Conservation (phyloP, 202 grass and related monocot genomes). For the Cymbopogon flexuosus region DNA sequence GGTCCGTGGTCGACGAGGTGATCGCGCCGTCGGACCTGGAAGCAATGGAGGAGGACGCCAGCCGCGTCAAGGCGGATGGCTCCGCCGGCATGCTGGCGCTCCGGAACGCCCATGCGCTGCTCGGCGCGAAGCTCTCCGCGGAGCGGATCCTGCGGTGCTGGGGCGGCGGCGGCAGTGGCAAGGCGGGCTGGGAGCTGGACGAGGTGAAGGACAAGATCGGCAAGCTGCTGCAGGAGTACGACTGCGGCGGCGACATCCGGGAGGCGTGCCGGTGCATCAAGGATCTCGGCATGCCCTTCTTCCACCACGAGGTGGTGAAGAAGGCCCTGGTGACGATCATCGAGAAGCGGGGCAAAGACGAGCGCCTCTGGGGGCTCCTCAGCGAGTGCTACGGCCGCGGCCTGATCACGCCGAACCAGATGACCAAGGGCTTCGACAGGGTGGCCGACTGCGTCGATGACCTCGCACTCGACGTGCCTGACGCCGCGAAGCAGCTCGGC, state of each 20-base stretch:
- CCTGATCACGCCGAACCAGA: conserved; percentile 63
- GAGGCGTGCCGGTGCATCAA: conserved; percentile 68
- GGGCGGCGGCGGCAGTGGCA: conserved; percentile 56
- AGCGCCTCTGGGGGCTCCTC: conserved; percentile 48
- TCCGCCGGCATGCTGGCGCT: conserved; percentile 43
- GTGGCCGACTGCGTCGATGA: conserved; percentile 58
- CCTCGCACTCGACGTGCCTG: conserved; percentile 71
- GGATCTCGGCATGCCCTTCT: conserved; percentile 75
- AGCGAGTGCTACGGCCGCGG: conserved; percentile 58
- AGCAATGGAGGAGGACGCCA: conserved; percentile 35
- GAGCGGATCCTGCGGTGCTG: conserved; percentile 76
- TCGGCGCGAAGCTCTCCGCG: conserved; percentile 50
- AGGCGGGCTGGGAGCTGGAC: conserved; percentile 55
- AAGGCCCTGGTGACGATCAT: conserved; percentile 66
- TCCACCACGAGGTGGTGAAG: conserved; percentile 86
- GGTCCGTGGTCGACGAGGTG: conserved; percentile 68
- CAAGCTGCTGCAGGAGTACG: conserved; percentile 72
- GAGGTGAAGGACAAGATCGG: conserved; percentile 66
- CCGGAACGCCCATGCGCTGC: conserved; percentile 41
- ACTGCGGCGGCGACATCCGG: conserved; percentile 49
- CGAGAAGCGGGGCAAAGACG: conserved; percentile 59
- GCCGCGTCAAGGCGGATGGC: background rate
- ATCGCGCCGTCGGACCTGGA: conserved; percentile 59
- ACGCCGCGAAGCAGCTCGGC: conserved; percentile 45
- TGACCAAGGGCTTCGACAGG: conserved; percentile 62